Evolutionary conservation across 2,329 filamentous ascomycete species (phyloP).

Genomic region (Falciphora oryzae): DNA sequence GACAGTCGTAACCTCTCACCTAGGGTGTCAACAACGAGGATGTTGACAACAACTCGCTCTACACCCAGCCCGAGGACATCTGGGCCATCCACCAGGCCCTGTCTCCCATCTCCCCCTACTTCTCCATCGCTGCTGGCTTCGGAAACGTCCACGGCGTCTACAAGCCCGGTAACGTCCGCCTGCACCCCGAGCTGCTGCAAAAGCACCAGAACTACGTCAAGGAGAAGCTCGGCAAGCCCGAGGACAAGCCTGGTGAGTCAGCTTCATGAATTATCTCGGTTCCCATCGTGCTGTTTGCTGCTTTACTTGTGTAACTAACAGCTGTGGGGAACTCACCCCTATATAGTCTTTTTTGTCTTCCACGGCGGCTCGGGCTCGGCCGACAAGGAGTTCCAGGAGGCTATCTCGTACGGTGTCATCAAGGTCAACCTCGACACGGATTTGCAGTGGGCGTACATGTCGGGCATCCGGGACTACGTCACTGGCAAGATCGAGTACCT

Average conservation of each 20-base stretch:
- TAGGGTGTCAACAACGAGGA: conserved; percentile 86
- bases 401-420: conserved; percentile 89
- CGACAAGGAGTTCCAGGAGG: conserved; percentile 85
- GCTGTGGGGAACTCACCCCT: not conserved
- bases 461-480: conserved; percentile 91
- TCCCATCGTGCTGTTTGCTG: not conserved
- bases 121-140: conserved; percentile 97
- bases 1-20: not conserved
- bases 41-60: conserved; percentile 93
- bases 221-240: conserved; percentile 81
- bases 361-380: conserved; percentile 91
- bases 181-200: conserved; percentile 89
- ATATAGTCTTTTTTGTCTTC: conserved; percentile 88
- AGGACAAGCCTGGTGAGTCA: conserved; percentile 14
- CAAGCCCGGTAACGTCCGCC: conserved; percentile 84
- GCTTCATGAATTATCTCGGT: not conserved
- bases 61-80: conserved; percentile 97
- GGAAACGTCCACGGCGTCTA: conserved; percentile 99
- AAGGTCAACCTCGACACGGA: conserved; percentile 99
- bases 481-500: conserved; percentile 94
- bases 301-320: conserved; percentile 4
- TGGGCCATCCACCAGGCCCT: conserved; percentile 86
- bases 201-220: conserved; percentile 95
- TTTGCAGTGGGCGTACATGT: conserved; percentile 90
- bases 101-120: conserved; percentile 83